Conservation (phyloP, 2,329 filamentous ascomycete genomes). For the Fusarium circinatum region DNA sequence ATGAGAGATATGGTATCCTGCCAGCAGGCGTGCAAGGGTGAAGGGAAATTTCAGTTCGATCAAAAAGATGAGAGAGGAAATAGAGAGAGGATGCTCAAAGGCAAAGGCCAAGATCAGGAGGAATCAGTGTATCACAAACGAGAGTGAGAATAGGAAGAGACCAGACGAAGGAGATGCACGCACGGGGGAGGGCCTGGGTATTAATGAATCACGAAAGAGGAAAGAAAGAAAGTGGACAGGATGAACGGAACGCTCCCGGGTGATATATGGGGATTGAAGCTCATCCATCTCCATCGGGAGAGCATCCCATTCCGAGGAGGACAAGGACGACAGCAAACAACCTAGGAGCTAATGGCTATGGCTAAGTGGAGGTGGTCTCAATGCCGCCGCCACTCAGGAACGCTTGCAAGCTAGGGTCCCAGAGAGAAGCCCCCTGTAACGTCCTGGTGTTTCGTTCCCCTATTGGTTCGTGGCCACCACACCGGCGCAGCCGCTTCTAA, state of each 20-base stretch:
- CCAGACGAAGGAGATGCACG: conserved; percentile 15
- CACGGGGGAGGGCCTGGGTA: conserved; percentile 14
- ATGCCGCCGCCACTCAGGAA: conserved; percentile 39
- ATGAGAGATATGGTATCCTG: conserved; percentile 28
- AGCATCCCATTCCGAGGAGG: not conserved
- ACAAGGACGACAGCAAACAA: conserved; percentile 20
- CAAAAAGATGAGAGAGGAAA: not conserved
- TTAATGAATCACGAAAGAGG: conserved; percentile 15
- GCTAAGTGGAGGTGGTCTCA: conserved; percentile 29
- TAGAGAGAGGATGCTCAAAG: conserved; percentile 14
- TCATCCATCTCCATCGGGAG: conserved; percentile 18
- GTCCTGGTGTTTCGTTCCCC: not conserved
- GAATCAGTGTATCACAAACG: conserved; percentile 16
- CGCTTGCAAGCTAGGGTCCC: conserved; percentile 17
- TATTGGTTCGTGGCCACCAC: conserved; percentile 20
- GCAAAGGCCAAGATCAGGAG: conserved; percentile 1
- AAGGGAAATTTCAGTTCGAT: not conserved
- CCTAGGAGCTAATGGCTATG: not conserved
- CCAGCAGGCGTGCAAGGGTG: conserved; percentile 35
- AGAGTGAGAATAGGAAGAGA: conserved; percentile 26
- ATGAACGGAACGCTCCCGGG: conserved; percentile 9
- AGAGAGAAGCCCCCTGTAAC: conserved; percentile 24
- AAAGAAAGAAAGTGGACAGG: conserved; percentile 13
- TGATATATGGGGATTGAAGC: conserved; percentile 30
- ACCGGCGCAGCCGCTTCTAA: conserved; percentile 26